Evolutionary conservation across 441 rosid genomes (phyloP).

Genomic region (Macaranga tanarius): DNA sequence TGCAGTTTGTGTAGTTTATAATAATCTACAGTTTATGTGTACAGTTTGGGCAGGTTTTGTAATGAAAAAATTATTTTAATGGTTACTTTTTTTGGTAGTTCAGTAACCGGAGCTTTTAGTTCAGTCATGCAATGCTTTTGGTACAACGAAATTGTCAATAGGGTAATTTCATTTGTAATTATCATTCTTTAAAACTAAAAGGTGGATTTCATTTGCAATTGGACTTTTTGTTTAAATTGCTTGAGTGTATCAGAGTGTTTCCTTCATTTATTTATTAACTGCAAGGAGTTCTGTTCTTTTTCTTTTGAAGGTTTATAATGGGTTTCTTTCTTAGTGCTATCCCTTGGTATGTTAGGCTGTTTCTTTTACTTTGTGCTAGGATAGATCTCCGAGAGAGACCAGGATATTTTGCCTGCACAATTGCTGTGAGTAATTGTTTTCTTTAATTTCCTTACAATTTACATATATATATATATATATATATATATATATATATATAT

Average conservation of each 20-base stretch:
- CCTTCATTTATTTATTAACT: slow-evolving; percentile 5
- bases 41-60: no score
- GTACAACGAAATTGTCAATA: background rate
- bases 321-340: slow-evolving; percentile 80
- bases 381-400: slow-evolving; percentile 78
- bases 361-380: slow-evolving; percentile 56
- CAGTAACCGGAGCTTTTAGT: background rate
- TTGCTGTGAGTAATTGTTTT: slow-evolving; percentile 64
- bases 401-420: slow-evolving; percentile 75
- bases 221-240: background rate
- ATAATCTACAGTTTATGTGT: no score
- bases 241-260: background rate
- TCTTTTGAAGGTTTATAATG: slow-evolving; percentile 68
- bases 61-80: no score
- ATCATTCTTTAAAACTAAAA: background rate
- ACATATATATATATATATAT: no score
- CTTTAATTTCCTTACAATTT: background rate
- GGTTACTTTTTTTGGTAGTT: background rate
- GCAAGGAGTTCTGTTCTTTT: slow-evolving; percentile 5
- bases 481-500: no score
- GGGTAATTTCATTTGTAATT: background rate
- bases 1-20: no score
- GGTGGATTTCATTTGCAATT: no score
- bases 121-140: background rate
- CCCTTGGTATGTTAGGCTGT: slow-evolving; percentile 89